Evolutionary conservation across 208 protist genomes (phyloP), one percentile per base, ranked within the genome.

Genomic region (Herpetomonas tarakana): DNA sequence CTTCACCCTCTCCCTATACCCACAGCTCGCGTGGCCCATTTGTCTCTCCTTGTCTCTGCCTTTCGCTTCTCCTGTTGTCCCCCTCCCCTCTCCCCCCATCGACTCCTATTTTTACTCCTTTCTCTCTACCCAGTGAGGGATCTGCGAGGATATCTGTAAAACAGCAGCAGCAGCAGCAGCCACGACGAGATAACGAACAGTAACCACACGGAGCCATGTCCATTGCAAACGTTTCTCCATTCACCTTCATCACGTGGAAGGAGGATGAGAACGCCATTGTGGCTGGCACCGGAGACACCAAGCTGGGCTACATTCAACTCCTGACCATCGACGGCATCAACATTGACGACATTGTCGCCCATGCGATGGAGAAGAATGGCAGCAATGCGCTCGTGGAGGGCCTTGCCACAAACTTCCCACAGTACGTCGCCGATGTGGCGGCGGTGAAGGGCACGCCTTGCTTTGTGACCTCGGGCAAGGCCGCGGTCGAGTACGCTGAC

Each of bases 201-300:
- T n/a, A n/a, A n/a, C n/a, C 46, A 27, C 46, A 19, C 22, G 18
- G 7, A 19, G 18, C 25, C 18, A 26, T 35, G 27, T 16, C 24
- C 26, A 46, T 22, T 24, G 19, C 30, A 16, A 50, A 51, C 9
- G 50, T 63, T 22, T 78, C 72, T 41, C 72, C 72, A 7, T 78
- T 78, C 38, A 58, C 51, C 26, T 78, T 74, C 46, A 24, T 78
- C 19, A 41, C 58, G 6, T 74, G 65, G 68, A 78, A 78, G 47
- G 72, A 73, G 38, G 72, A 78, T 30, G 67, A 67, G 24, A 21
- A 52, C 35, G 25, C 67, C 9, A 45, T 78, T 22, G 62, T 74
- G 19, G 65, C 55, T 4, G 60, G 49, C n/a, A 59, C 65, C 4
- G 22, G 4, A 22, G 45, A 69, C 60, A 52, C 58, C 19, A 29